phyloP scores from a whole-genome alignment of 768 basidiomycete species.

The Xerocomellus chrysenteron region DNA sequence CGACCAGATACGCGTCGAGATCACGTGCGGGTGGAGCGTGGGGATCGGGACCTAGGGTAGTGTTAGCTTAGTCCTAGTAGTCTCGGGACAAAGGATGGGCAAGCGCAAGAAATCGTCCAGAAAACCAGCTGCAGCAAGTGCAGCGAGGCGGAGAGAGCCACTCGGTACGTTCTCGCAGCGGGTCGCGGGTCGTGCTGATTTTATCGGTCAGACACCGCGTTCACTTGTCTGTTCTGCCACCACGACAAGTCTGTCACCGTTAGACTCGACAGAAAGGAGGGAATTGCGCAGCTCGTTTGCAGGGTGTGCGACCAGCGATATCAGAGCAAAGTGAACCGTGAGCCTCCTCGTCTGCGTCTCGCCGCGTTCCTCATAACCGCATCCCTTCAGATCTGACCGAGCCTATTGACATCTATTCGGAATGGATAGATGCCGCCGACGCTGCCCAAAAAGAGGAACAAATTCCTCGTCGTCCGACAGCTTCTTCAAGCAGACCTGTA shows the following conservation, averaged over 20 bases:
- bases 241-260: conserved; percentile 89
- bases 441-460: conserved; percentile 69
- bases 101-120: conserved; percentile 90
- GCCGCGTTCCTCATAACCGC: conserved; percentile 14
- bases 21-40: conserved; percentile 30
- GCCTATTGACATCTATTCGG: conserved; percentile 85
- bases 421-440: conserved; percentile 90
- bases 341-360: conserved; percentile 26
- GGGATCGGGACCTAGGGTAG: no score
- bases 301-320: conserved; percentile 85
- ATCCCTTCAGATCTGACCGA: conserved; percentile 70
- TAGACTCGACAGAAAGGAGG: conserved; percentile 82
- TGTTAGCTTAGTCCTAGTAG: background rate
- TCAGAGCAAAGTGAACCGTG: conserved; percentile 86
- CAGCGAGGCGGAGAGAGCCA: conserved; percentile 64
- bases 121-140: conserved; percentile 67
- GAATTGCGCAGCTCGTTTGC: conserved; percentile 76
- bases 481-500: conserved; percentile 48
- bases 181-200: conserved; percentile 2
- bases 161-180: conserved; percentile 49
- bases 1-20: conserved; percentile 25
- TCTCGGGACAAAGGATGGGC: conserved; percentile 52
- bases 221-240: conserved; percentile 87
- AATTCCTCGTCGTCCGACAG: conserved; percentile 48
- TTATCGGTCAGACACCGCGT: conserved; percentile 60